phyloP scores from a whole-genome alignment of 2,329 filamentous ascomycete species.

The Magnaporthales sp. region DNA sequence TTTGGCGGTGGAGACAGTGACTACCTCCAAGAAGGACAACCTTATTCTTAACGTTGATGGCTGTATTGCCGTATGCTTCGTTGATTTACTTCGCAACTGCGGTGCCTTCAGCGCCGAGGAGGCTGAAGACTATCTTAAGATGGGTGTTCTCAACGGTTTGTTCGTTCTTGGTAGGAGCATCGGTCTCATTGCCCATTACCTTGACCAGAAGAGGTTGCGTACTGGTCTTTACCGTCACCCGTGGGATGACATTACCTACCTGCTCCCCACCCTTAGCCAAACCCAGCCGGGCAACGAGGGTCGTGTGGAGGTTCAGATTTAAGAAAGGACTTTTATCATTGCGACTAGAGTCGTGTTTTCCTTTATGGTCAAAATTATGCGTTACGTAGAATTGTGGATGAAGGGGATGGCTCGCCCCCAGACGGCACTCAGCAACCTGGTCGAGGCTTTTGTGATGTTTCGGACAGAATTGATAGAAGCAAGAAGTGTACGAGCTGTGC shows the following conservation, averaged over 20 bases:
- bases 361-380: background rate
- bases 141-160: slow-evolving; percentile 98
- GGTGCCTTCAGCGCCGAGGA: slow-evolving; percentile 94
- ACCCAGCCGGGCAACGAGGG: slow-evolving; percentile 68
- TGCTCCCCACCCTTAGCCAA: slow-evolving; percentile 71
- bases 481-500: slow-evolving; percentile 1
- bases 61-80: slow-evolving; percentile 97
- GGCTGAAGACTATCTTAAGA: slow-evolving; percentile 96
- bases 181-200: slow-evolving; percentile 98
- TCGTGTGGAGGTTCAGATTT: slow-evolving; percentile 82
- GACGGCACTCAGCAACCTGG: background rate
- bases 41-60: slow-evolving; percentile 98
- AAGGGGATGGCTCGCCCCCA: background rate
- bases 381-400: background rate
- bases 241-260: slow-evolving; percentile 97
- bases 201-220: slow-evolving; percentile 98
- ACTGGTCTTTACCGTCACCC: slow-evolving; percentile 98
- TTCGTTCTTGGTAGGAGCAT: slow-evolving; percentile 97
- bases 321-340: slow-evolving; percentile 16
- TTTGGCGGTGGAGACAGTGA: slow-evolving; percentile 94
- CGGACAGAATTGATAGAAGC: background rate
- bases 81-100: slow-evolving; percentile 94
- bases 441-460: background rate
- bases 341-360: background rate
- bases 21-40: slow-evolving; percentile 99